Base-by-base conservation (phyloP, 164 flowering plant genomes). In the Cinnamomum micranthum region DNA sequence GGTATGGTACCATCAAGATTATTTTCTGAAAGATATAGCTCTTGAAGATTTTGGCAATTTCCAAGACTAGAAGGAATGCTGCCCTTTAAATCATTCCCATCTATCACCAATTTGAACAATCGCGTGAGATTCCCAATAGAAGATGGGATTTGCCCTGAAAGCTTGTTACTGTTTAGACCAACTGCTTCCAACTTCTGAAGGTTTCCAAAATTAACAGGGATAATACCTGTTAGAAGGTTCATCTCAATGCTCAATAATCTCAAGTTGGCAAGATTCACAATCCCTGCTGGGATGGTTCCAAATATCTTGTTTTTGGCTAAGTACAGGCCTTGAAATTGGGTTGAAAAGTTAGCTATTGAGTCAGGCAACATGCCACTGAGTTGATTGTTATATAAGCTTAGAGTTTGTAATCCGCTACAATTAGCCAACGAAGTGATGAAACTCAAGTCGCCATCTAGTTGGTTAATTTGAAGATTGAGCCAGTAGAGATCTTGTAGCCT, bases 401-500 rank as follows among this genome's bases (percentile, higher is more conserved):
- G 27, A 1, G 68, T 35, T 64, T 71, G 33, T 3, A 87, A 47
- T 2, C 20, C 70, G 9, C 74, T 73, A 27, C 85, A 82, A 25
- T 87, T 85, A 1, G 71, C 67, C 51, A 87, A 73, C 6, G 76
- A 75, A 23, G 19, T 7, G 9, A 87, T 17, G 63, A 85, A 82
- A 41, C 28, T 63, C 71, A 87, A 11, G 31, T 81, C 88, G 71
- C 63, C 59, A 60, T 83, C 85, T 3, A 83, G 76, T 3, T 14
- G 23, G 47, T 79, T 82, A 0, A 41, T 22, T 2, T 41, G 75
- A n/a, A 82, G 68, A 31, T 28, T 60, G 3, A 83, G 33, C 15
- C 47, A 19, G 15, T 4, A 10, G 23, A 85, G 68, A 14, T 27
- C 9, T 6, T 63, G 22, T 50, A 82, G 63, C 15, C 62, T 47